These are phyloP conservation scores for Ambrosiella beaveri DNA, from an alignment of 2,329 filamentous ascomycete genomes.

Conservation along the genomic window DNA sequence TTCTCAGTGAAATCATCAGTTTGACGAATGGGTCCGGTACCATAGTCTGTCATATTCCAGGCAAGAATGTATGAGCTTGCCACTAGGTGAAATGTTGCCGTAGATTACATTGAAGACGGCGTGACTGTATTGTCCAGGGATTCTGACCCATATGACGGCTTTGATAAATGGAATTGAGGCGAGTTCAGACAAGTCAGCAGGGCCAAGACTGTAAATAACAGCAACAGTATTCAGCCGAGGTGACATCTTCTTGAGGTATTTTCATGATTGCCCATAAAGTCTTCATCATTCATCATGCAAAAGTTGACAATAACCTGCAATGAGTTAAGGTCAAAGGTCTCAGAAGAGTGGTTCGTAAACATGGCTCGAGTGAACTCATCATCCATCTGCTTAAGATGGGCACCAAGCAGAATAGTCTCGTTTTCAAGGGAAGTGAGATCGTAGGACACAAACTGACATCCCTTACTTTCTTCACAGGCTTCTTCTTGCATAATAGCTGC, in stretches of 20 bases:
- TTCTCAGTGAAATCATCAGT: constrained; percentile 69
- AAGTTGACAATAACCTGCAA: neutral
- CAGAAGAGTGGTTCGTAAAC: neutral
- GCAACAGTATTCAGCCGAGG: neutral
- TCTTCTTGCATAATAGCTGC: neutral
- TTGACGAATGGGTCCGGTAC: constrained; percentile 26
- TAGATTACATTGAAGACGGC: too few species aligned
- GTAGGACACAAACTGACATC: neutral
- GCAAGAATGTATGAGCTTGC: too few species aligned
- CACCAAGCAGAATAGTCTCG: neutral
- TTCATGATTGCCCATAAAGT: neutral
- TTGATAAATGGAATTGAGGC: too few species aligned
- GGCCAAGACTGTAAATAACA: constrained; percentile 35
- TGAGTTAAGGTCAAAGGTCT: too few species aligned
- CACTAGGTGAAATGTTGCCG: too few species aligned
- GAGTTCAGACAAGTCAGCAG: constrained; percentile 23
- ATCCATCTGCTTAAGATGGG: neutral
- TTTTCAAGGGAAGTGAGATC: neutral
- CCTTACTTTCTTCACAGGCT: neutral
- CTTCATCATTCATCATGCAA: neutral
- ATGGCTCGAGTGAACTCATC: neutral
- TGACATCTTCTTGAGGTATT: neutral
- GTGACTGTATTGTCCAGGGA: too few species aligned
- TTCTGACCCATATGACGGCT: too few species aligned
- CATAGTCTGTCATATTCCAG: too few species aligned